Conservation (phyloP, 768 basidiomycete species). For the Clitopilus hobsonii region DNA sequence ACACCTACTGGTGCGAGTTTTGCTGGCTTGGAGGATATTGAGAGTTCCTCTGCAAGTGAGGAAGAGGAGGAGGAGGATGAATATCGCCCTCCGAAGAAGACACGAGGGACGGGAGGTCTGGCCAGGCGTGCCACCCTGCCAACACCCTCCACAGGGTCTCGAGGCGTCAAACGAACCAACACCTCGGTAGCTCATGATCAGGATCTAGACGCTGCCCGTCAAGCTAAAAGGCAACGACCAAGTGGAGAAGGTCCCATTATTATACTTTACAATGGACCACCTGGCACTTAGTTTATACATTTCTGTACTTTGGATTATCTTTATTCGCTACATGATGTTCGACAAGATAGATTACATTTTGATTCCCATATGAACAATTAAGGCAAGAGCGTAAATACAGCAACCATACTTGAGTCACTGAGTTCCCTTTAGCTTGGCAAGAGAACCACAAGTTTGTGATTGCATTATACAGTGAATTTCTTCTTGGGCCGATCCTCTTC, state of each 20-base stretch:
- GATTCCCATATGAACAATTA: no score
- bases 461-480: conserved; percentile 10
- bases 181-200: conserved; percentile 20
- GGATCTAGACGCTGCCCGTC: conserved; percentile 19
- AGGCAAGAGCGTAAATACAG: no score
- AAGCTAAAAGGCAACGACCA: conserved; percentile 25
- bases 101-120: neutral
- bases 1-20: conserved; percentile 22
- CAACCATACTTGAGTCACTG: no score
- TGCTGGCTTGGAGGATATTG: no score
- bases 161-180: conserved; percentile 29
- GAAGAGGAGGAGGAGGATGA: conserved; percentile 14
- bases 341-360: no score
- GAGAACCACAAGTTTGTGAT: neutral
- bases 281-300: no score
- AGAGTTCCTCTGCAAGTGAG: conserved; percentile 19
- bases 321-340: no score
- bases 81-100: neutral
- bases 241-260: neutral
- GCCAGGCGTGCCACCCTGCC: neutral
- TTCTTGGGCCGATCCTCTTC: conserved; percentile 32
- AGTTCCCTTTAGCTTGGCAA: no score
- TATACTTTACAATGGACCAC: neutral
- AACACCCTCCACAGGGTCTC: neutral
- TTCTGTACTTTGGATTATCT: neutral